Percentiles rank a stretch among this genome's conserved stretches.
Conservation (phyloP, 164 flowering plant genomes). For the Magnolia sinica region DNA sequence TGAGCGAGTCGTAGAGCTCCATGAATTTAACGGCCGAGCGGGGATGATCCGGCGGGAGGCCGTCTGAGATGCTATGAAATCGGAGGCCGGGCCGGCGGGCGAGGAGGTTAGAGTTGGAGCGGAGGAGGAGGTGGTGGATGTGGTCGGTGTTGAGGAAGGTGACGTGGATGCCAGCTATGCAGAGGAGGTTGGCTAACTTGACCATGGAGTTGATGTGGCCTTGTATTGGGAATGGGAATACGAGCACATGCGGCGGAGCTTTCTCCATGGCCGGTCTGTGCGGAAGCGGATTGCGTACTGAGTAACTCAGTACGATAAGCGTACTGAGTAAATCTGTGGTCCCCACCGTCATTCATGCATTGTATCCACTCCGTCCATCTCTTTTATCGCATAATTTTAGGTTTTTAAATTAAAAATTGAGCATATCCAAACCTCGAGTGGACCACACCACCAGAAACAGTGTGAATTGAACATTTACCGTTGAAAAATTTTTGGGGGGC, state of each 20-base stretch:
- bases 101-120: conserved; percentile 7
- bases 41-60: conserved; percentile 26
- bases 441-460: too few relatives aligned
- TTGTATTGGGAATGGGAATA: conserved; percentile 41
- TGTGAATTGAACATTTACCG: too few relatives aligned
- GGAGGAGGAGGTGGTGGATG: conserved; percentile 35
- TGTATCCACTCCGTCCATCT: too few relatives aligned
- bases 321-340: too few relatives aligned
- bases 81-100: conserved; percentile 13
- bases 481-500: too few relatives aligned
- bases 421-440: too few relatives aligned
- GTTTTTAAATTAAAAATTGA: too few relatives aligned
- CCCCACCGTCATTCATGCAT: too few relatives aligned
- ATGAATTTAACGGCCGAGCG: conserved; percentile 16
- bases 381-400: too few relatives aligned
- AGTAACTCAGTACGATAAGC: too few relatives aligned
- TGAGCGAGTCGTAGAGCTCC: conserved; percentile 16
- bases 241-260: conserved; percentile 37
- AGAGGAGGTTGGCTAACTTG: conserved; percentile 41
- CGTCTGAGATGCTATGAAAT: conserved; percentile 32
- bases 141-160: conserved; percentile 47
- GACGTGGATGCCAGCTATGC: conserved; percentile 31
- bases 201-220: conserved; percentile 58
- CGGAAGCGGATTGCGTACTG: too few relatives aligned
- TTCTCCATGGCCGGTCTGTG: neutral